Conservation (phyloP, 768 basidiomycete genomes). For the Lanmaoa rubissima region DNA sequence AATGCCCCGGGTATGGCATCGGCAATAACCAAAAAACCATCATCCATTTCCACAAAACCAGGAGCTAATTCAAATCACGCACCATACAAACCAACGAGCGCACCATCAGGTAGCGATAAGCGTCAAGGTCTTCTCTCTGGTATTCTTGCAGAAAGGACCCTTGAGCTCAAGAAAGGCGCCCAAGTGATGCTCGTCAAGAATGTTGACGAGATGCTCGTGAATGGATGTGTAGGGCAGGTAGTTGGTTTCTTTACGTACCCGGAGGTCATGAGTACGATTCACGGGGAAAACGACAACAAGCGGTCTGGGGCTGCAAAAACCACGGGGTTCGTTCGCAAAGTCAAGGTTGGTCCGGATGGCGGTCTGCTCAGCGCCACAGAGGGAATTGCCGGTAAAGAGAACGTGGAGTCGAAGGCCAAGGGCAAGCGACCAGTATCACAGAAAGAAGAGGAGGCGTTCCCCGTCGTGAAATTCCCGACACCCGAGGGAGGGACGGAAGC, state of each 20-base stretch:
- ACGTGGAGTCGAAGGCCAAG: slow-evolving; percentile 23
- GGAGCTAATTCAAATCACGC: slow-evolving; percentile 20
- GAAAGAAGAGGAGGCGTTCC: slow-evolving; percentile 42
- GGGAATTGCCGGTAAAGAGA: slow-evolving; percentile 34
- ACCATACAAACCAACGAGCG: slow-evolving; percentile 26
- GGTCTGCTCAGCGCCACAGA: slow-evolving; percentile 11
- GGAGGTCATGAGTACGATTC: slow-evolving; percentile 15
- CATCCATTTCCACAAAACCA: neutral
- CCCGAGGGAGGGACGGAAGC: slow-evolving; percentile 41
- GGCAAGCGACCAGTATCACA: slow-evolving; percentile 30
- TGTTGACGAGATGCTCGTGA: slow-evolving; percentile 57
- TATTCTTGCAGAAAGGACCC: slow-evolving; percentile 56
- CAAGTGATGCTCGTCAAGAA: slow-evolving; percentile 77
- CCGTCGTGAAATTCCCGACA: slow-evolving; percentile 48
- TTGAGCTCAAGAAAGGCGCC: slow-evolving; percentile 58
- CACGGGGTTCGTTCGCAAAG: slow-evolving; percentile 37
- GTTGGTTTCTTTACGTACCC: slow-evolving; percentile 46
- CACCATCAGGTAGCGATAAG: slow-evolving; percentile 27
- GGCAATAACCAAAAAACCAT: neutral
- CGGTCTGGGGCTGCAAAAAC: slow-evolving; percentile 23
- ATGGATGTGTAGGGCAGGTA: slow-evolving; percentile 64
- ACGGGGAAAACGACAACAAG: slow-evolving; percentile 27
- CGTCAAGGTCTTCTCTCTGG: slow-evolving; percentile 56
- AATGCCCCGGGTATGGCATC: neutral
- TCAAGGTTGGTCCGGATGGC: slow-evolving; percentile 32